phyloP scores from a whole-genome alignment of 495 filamentous ascomycete genomes.

The Entonaema liquescens region DNA sequence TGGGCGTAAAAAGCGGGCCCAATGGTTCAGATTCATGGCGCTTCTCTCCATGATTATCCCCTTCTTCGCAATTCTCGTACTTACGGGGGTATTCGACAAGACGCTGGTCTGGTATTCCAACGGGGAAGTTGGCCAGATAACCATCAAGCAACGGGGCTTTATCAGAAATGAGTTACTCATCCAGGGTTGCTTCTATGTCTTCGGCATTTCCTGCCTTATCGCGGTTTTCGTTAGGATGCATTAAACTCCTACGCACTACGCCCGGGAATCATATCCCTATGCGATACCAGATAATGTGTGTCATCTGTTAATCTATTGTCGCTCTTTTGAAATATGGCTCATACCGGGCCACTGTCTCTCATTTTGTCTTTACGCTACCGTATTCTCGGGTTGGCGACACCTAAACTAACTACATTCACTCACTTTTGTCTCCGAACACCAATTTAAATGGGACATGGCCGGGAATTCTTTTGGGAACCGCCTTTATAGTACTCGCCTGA shows the following conservation, averaged over 20 bases:
- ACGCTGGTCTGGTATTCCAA: constrained; percentile 47
- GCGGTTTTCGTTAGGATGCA: constrained; percentile 20
- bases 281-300: not conserved
- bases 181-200: constrained; percentile 30
- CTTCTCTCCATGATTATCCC: constrained; percentile 44
- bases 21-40: constrained; percentile 45
- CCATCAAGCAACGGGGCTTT: constrained; percentile 36
- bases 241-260: not conserved
- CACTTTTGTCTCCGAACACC: not conserved
- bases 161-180: constrained; percentile 38
- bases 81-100: constrained; percentile 40
- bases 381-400: not conserved
- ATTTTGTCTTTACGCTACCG: not conserved
- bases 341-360: not conserved
- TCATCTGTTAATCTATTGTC: not conserved
- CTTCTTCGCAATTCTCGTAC: constrained; percentile 46
- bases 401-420: not conserved
- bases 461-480: not conserved
- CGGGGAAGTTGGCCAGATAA: constrained; percentile 45
- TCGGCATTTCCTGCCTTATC: constrained; percentile 12
- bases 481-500: not conserved
- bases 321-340: not conserved
- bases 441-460: not conserved
- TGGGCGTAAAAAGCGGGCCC: constrained; percentile 32
- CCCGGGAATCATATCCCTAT: not conserved